Conservation (phyloP, 108 stramenopile species). For the Heterococcus sp. region DNA sequence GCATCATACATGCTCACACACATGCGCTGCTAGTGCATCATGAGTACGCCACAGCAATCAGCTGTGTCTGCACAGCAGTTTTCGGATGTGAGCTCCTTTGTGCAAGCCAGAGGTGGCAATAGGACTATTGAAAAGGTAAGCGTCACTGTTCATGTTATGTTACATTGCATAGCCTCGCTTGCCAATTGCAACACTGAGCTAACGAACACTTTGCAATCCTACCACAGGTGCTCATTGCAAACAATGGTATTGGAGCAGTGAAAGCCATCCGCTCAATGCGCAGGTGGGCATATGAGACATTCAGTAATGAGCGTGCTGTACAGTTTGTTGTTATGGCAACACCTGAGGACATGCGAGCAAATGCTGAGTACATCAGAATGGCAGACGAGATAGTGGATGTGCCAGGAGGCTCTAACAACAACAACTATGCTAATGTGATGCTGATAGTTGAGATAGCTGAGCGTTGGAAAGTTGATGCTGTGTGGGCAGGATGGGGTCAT, state of each 20-base stretch:
- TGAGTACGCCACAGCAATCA: too few species aligned
- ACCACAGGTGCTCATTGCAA: conserved; percentile 61
- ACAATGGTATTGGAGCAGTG: conserved; percentile 83
- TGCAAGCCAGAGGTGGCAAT: conserved; percentile 52
- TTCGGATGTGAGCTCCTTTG: conserved; percentile 54
- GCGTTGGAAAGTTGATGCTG: conserved; percentile 93
- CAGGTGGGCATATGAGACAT: conserved; percentile 87
- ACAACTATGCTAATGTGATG: conserved; percentile 95
- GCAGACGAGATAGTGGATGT: conserved; percentile 98
- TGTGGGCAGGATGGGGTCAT: conserved; percentile 99
- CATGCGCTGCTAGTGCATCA: too few species aligned
- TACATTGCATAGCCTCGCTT: neutral
- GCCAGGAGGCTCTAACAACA: conserved; percentile 97
- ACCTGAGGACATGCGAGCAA: conserved; percentile 85
- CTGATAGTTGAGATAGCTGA: conserved; percentile 81
- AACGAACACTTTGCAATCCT: neutral
- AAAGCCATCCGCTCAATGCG: conserved; percentile 95
- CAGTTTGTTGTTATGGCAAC: conserved; percentile 98
- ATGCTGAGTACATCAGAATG: conserved; percentile 99
- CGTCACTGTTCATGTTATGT: neutral
- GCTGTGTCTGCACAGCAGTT: neutral
- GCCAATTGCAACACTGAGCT: neutral
- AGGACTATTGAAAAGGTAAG: conserved; percentile 56
- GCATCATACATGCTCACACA: too few species aligned
- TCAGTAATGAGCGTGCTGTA: conserved; percentile 84